Conservation (phyloP, 805 yeast species). For the Danielia reshetovae region DNA sequence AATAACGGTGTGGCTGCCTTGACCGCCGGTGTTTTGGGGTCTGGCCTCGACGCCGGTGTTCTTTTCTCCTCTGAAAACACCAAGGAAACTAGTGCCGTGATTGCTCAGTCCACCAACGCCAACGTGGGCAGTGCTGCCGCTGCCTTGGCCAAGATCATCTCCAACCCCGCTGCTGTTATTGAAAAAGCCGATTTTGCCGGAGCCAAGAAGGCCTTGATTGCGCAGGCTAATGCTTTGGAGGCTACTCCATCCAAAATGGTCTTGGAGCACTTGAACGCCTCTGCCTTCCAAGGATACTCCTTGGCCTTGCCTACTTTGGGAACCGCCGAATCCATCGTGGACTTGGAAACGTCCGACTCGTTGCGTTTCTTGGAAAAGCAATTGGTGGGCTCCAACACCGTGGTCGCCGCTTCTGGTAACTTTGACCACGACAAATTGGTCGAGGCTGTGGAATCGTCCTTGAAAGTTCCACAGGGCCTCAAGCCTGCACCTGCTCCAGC, state of each 20-base stretch:
- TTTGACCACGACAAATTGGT: conserved; percentile 66
- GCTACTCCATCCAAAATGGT: conserved; percentile 51
- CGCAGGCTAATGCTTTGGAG: conserved; percentile 54
- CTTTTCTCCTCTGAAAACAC: conserved; percentile 49
- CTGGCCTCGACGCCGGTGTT: conserved; percentile 50
- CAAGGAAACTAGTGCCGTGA: conserved; percentile 63
- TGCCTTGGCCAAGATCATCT: conserved; percentile 43
- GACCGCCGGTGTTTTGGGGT: conserved; percentile 47
- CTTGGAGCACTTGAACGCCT: conserved; percentile 70
- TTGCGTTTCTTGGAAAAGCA: conserved; percentile 51
- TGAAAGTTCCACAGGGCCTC: conserved; percentile 50
- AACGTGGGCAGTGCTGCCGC: conserved; percentile 50
- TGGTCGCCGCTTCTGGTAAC: conserved; percentile 70
- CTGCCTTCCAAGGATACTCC: conserved; percentile 86
- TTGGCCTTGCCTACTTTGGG: conserved; percentile 75
- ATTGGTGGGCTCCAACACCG: conserved; percentile 60
- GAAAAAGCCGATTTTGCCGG: conserved; percentile 45
- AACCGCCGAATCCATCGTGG: conserved; percentile 60
- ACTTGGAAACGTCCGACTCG: conserved; percentile 57
- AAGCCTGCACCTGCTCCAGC: conserved; percentile 47
- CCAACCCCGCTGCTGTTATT: conserved; percentile 33
- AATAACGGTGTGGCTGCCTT: conserved; percentile 78
- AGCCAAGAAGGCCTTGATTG: conserved; percentile 44
- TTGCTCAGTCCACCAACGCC: conserved; percentile 51
- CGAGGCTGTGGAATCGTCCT: conserved; percentile 53